These are phyloP conservation scores for Melaleuca quinquenervia DNA, from an alignment of 345 rosid genomes.

Conservation along the genomic window DNA sequence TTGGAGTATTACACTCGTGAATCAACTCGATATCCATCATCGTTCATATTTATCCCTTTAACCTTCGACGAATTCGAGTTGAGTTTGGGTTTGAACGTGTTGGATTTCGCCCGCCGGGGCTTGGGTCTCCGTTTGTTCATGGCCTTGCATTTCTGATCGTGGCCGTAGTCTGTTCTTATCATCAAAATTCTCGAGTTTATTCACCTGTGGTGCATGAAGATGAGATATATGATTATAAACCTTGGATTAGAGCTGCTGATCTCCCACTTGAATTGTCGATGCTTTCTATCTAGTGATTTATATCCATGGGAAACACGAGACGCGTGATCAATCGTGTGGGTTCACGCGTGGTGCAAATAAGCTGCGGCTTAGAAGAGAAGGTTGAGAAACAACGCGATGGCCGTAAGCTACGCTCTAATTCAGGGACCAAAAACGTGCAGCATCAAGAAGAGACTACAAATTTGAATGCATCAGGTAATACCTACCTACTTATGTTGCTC, in stretches of 20 bases:
- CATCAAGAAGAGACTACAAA: not conserved
- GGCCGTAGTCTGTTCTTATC: not conserved
- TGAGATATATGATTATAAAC: not conserved
- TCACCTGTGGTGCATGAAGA: not conserved
- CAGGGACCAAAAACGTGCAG: not conserved
- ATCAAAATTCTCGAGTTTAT: not conserved
- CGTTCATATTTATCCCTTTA: not conserved
- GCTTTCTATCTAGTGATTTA: not conserved
- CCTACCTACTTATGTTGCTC: not conserved
- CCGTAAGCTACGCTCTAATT: not conserved
- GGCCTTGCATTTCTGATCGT: not conserved
- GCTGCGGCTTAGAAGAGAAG: not conserved
- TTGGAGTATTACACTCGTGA: not conserved
- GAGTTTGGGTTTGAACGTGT: not conserved
- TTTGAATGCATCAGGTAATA: not conserved
- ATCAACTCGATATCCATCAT: not conserved
- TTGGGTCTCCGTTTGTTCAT: not conserved
- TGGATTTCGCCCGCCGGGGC: not conserved
- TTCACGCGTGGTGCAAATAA: not conserved
- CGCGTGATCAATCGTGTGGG: not conserved
- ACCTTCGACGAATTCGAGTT: not conserved
- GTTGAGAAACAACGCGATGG: not conserved
- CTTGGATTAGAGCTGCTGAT: not conserved
- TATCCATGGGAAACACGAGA: not conserved
- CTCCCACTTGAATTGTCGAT: not conserved